These are phyloP conservation scores for Coemansia sp. DNA, from an alignment of 192 early-diverging fungal genomes.

Conservation along the genomic window DNA sequence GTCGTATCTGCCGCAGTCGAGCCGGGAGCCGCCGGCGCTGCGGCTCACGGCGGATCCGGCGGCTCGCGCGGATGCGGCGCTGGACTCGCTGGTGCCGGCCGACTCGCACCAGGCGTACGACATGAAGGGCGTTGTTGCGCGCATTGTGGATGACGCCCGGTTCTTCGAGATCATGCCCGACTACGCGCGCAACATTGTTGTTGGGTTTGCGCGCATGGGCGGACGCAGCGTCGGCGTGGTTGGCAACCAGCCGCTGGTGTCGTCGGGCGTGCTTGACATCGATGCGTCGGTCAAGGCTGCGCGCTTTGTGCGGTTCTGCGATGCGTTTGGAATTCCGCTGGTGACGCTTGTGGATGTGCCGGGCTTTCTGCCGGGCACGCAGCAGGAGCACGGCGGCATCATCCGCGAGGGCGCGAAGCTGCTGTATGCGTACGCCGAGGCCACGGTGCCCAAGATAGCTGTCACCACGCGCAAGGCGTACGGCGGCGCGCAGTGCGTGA, in stretches of 20 bases:
- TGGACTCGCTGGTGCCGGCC: slow-evolving; percentile 87
- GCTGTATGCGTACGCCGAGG: slow-evolving; percentile 94
- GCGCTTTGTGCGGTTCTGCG: slow-evolving; percentile 94
- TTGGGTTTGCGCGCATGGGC: slow-evolving; percentile 84
- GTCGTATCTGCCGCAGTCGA: slow-evolving; percentile 86
- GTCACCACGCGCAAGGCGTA: slow-evolving; percentile 96
- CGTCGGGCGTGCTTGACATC: slow-evolving; percentile 95
- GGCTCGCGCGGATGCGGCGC: slow-evolving; percentile 69
- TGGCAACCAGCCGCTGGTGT: slow-evolving; percentile 94
- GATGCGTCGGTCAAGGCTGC: slow-evolving; percentile 94
- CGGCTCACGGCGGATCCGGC: slow-evolving; percentile 66
- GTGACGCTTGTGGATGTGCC: slow-evolving; percentile 96
- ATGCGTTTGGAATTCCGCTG: slow-evolving; percentile 94
- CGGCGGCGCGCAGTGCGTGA: slow-evolving; percentile 97
- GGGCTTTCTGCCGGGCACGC: slow-evolving; percentile 92
- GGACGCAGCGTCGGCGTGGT: slow-evolving; percentile 87
- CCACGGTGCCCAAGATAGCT: slow-evolving; percentile 95
- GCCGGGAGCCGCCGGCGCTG: slow-evolving; percentile 66
- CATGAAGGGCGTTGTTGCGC: slow-evolving; percentile 84
- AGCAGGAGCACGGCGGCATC: slow-evolving; percentile 94
- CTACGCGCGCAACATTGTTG: slow-evolving; percentile 90
- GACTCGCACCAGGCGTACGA: slow-evolving; percentile 94
- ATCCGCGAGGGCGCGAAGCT: slow-evolving; percentile 97
- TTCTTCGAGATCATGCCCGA: slow-evolving; percentile 94
- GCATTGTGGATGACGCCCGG: slow-evolving; percentile 77